Evolutionary conservation across 192 early-diverging fungal genomes (phyloP).

Genomic region (Gonapodya prolifera): DNA sequence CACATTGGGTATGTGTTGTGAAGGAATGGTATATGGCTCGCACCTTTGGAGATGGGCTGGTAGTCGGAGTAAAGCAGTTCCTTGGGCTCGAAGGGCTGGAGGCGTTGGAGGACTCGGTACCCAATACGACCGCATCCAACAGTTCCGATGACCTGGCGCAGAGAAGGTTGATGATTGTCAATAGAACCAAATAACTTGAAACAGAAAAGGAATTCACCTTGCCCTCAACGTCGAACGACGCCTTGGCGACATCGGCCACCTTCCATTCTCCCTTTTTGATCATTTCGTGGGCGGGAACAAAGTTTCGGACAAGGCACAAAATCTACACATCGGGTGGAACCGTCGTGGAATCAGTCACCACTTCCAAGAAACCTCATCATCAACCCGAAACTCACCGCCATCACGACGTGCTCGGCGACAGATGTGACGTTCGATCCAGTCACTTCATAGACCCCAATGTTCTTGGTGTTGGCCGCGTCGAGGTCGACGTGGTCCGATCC

Average conservation of each 20-base stretch:
- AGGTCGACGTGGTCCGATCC: constrained; percentile 13
- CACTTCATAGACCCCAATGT: constrained; percentile 12
- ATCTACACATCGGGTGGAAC: no score
- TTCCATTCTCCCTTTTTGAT: constrained; percentile 9
- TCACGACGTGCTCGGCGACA: constrained; percentile 1
- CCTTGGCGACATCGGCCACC: constrained; percentile 7
- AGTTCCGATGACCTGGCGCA: no score
- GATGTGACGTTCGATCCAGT: constrained; percentile 11
- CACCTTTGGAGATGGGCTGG: neutral
- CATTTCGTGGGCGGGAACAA: neutral
- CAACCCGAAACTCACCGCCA: no score
- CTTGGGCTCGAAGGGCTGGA: constrained; percentile 14
- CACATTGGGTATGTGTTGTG: neutral
- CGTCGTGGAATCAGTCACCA: no score
- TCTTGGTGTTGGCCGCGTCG: neutral
- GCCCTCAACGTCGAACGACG: constrained; percentile 12
- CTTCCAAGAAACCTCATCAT: no score
- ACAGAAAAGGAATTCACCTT: no score
- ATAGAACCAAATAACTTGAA: no score
- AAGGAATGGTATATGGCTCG: no score
- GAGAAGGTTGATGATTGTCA: no score
- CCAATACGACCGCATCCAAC: constrained; percentile 15
- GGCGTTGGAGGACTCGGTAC: constrained; percentile 11
- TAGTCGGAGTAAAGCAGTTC: neutral
- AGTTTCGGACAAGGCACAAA: neutral